Percentiles rank a stretch among this genome's conserved stretches.
These are phyloP conservation scores for Tetrapisispora arboricola DNA, from an alignment of 805 yeast species.

Conservation along the genomic window DNA sequence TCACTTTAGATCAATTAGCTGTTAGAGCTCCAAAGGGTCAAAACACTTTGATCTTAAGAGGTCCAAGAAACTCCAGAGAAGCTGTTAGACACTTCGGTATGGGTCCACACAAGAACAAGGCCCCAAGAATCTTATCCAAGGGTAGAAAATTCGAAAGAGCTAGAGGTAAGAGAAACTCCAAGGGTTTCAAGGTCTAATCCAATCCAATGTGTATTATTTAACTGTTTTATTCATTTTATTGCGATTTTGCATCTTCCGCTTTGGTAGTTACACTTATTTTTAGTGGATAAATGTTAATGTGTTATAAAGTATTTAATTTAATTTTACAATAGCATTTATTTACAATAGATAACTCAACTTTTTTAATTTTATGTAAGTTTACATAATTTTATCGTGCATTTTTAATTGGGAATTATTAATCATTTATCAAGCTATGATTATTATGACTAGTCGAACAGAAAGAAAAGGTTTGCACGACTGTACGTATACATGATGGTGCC, in stretches of 20 bases:
- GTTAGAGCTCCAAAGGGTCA: slow-evolving; percentile 98
- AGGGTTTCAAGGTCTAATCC: slow-evolving; percentile 99
- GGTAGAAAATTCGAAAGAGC: slow-evolving; percentile 99
- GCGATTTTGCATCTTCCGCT: neutral
- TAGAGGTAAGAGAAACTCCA: slow-evolving; percentile 98
- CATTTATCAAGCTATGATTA: no score
- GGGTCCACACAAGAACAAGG: slow-evolving; percentile 99
- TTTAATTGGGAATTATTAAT: neutral
- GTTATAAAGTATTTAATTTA: slow-evolving; percentile 2
- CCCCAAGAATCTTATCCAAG: slow-evolving; percentile 93
- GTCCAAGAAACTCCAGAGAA: slow-evolving; percentile 98
- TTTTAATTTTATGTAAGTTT: neutral
- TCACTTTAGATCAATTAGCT: slow-evolving; percentile 98
- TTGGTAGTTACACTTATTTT: neutral
- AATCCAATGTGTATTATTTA: slow-evolving; percentile 4
- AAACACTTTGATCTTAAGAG: slow-evolving; percentile 96
- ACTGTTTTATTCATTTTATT: neutral
- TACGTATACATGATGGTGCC: no score
- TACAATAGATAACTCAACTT: neutral
- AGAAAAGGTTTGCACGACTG: no score
- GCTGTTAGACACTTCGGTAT: slow-evolving; percentile 99
- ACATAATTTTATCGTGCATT: neutral
- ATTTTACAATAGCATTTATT: slow-evolving; percentile 3
- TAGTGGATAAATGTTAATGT: slow-evolving; percentile 3
- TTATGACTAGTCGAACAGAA: no score